Evolutionary conservation across 1,284 basidiomycete species (phyloP), one percentile per base, ranked within the genome.

Genomic region (Irpex sp.): DNA sequence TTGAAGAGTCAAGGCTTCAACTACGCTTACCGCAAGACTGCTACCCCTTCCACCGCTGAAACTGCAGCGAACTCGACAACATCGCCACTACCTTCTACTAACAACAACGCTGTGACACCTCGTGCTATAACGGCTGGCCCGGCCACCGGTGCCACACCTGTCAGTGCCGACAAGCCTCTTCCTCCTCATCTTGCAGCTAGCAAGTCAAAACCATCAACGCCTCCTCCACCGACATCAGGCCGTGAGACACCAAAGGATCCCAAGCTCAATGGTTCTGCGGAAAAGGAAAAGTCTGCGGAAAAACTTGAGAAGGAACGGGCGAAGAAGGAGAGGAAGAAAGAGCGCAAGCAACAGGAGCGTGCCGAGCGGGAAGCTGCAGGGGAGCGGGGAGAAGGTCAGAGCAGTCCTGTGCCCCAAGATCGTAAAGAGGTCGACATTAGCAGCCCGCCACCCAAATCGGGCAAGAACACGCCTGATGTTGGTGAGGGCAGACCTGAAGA

Each of bases 1-100:
- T 84, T 95, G 68, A 95, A 92, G 76, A 93, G 91, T 70, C 93
- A 96, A 81, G 97, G 95, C 37, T 95, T 98, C 82, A 98, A 98
- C 79, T 99, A 96, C 72, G 92, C 94, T 0, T 96, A 95, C 74
- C 89, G 95, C 63, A 86, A 91, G 61, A 87, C 85, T 2, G 83
- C 88, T 53, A 83, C 85, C 15, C 78, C 83, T 2, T 78, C 72
- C 2, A 75, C 78, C 4, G 69, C 73, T 15, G 73, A 71, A 2
- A 77, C 79, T 36, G 82, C 81, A 0, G 78, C 82, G 9, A 76
- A 74, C 51, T 77, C 79, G 7, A 70, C 74, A 2, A 75, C 71
- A 9, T 75, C 78, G 19, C 68, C 75, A 7, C 76, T 79, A 21
- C 74, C 75, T 13, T 63, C 53, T 68, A 74, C 73, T 31, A 75